Evolutionary conservation across 2,329 filamentous ascomycete species (phyloP), one percentile per base, ranked within the genome.

Genomic region (Escovopsis sp.): DNA sequence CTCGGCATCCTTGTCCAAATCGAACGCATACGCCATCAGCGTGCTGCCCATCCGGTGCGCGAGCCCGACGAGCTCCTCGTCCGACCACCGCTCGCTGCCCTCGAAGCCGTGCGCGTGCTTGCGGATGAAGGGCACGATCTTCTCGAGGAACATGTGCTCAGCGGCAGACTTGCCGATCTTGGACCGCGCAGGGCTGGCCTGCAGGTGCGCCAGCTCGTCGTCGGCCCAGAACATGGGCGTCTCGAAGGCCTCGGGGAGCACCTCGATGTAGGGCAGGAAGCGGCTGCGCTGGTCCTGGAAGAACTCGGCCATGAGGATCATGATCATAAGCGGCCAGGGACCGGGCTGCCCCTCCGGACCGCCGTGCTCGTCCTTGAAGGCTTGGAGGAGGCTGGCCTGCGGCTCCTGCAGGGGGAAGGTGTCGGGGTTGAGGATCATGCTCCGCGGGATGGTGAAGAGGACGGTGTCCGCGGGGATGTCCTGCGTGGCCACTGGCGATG

Each of bases 21-120:
- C 87, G 56, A 94, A 94, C 0, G 86, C 86, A 56, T 94, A 94
- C 0, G 86, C 81, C 86, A 94, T 93, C 50, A 94, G 89, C 13
- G 82, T 77, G 46, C 81, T 88, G 1, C 84, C 87, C 79, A 94
- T 88, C 8, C 76, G 71, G 57, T 94, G 86, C 40, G 83, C 81
- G 14, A 78, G 54, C 7, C 50, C 47, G 2, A 74, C 47, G 2
- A 77, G 57, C 20, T 70, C 60, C 2, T 62, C 59, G 24, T 75
- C 71, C 11, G 49, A 54, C 7, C 64, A 54, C 2, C 46, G 49
- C 6, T 45, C 48, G 50, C 61, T 51, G 0, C 56, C 57, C 0
- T 47, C 47, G 43, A 77, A 78, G 1, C 72, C 50, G 4, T 53
- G 40, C 6, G 61, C 53, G 43, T 75, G 56, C 6, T 57, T 53